A percentile compares a stretch with the other conserved stretches of the same genome.
Conservation (phyloP, 345 rosid species). For the Citrus unshiu region DNA sequence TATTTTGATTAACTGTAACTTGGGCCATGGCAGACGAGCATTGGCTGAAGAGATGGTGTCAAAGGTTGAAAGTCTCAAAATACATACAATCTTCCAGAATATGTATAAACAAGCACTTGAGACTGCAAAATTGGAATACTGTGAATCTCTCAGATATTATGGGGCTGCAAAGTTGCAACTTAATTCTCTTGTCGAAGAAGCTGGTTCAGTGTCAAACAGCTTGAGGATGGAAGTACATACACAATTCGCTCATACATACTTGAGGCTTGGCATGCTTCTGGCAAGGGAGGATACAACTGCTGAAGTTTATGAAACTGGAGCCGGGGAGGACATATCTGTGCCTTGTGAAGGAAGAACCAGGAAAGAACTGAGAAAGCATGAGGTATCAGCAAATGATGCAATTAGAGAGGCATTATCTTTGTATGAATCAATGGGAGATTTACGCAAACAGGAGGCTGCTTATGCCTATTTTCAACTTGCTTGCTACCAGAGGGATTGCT, state of each 20-base stretch:
- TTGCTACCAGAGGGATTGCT: constrained; percentile 74
- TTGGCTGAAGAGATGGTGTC: constrained; percentile 87
- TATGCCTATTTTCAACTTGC: constrained; percentile 85
- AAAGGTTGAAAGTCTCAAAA: constrained; percentile 54
- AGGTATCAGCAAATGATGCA: constrained; percentile 85
- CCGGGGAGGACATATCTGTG: constrained; percentile 29
- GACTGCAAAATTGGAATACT: constrained; percentile 65
- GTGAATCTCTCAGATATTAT: constrained; percentile 70
- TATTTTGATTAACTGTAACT: constrained; percentile 69
- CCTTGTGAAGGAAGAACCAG: constrained; percentile 28
- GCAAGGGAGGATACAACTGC: constrained; percentile 62
- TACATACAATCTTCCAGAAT: constrained; percentile 35
- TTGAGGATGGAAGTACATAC: constrained; percentile 68
- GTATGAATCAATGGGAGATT: constrained; percentile 77
- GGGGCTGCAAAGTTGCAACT: constrained; percentile 75
- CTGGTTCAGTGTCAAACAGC: constrained; percentile 33
- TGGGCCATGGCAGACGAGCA: constrained; percentile 94
- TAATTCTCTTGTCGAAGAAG: constrained; percentile 33
- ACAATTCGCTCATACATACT: constrained; percentile 84
- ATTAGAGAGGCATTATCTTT: constrained; percentile 78
- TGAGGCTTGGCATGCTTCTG: constrained; percentile 89
- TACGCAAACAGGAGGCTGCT: constrained; percentile 85
- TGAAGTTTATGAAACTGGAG: constrained; percentile 49
- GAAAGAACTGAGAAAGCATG: constrained; percentile 49
- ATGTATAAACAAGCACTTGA: constrained; percentile 61